Evolutionary conservation across 169 alveolate species (phyloP).

Genomic region (Perkinsus olseni): DNA sequence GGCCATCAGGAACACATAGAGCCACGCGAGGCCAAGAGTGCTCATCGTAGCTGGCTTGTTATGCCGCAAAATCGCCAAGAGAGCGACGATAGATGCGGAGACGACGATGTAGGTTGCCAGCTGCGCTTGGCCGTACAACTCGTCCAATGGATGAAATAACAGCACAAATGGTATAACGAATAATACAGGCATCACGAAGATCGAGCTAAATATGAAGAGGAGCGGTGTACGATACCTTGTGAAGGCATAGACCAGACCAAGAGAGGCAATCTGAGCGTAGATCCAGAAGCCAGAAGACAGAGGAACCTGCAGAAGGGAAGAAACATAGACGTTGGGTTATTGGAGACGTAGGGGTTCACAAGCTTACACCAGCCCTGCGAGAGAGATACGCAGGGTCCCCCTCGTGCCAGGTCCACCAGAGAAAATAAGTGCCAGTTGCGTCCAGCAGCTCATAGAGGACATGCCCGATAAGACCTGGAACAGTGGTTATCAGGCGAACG

Average conservation of each 20-base stretch:
- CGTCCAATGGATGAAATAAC: background rate
- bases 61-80: background rate
- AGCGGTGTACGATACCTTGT: background rate
- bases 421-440: background rate
- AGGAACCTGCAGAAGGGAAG: background rate
- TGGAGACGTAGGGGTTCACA: too few relatives aligned
- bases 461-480: background rate
- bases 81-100: background rate
- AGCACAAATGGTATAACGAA: background rate
- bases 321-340: background rate
- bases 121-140: background rate
- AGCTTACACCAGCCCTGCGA: background rate
- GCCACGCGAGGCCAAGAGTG: background rate
- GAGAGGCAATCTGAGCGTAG: background rate
- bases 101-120: background rate
- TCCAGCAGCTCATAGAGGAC: background rate
- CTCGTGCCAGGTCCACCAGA: background rate
- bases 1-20: background rate
- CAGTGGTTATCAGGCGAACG: too few relatives aligned
- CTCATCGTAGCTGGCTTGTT: background rate
- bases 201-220: background rate
- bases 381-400: background rate
- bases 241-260: background rate
- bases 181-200: background rate
- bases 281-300: background rate